Evolutionary conservation across 2,329 filamentous ascomycete species (phyloP), one percentile per base, ranked within the genome.

Genomic region (Fusarium temperatum): DNA sequence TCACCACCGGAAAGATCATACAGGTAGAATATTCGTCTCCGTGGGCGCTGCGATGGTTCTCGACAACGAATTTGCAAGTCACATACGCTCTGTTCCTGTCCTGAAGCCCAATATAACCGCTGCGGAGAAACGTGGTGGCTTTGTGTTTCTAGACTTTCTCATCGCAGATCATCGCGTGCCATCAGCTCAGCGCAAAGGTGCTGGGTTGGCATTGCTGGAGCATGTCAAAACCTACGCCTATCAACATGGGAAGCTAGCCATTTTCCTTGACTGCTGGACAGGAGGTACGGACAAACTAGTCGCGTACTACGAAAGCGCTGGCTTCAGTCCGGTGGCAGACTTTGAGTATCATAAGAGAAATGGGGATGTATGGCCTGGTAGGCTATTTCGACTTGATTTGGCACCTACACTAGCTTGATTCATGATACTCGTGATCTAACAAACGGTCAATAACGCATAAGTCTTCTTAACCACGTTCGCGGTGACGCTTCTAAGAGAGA

Each of bases 11-110:
- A 17, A n/a, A 13, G 10, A 30, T 18, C 0, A 30, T 0, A n/a
- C 10, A 0, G 7, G 20, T 5, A 13, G n/a, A 3, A 18, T 0
- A 0, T n/a, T n/a, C 0, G 8, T 50, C 20, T 30, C 47, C 3
- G 47, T 50, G 7, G 47, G 28, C 20, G 47, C 28, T 13, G 47
- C 28, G 3, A 50, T 50, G 47, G 30, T 50, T n/a, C 47, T 50
- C 5, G 47, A 50, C 5, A 10, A 50, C 0, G 47, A 50, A 18
- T 50, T 50, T 1, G 28, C 47, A 17, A 30, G 20, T 5, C 47
- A 50, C 0, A 50, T 3, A 12, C 20, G 47, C 10, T 30, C 45
- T 2, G 14, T 48, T 17, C 0, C 14, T n/a, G 28, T 9, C 17
- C 6, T 50, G 5, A 0, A n/a, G 2, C 28, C 20, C 8, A 7